phyloP scores from a whole-genome alignment of 441 rosid genomes.

The Flueggea neowawraea region DNA sequence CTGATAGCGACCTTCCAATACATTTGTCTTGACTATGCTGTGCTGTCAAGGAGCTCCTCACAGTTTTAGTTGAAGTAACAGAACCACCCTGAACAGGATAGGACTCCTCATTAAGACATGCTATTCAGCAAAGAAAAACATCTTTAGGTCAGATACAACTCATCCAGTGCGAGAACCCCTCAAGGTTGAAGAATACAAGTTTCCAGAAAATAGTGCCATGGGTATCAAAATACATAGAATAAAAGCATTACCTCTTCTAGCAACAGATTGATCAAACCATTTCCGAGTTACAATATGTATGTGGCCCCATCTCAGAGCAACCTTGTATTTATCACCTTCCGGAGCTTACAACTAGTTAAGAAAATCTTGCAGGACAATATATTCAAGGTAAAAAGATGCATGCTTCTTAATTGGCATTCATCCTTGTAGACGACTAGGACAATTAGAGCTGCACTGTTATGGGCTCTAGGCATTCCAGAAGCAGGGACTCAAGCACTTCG shows the following conservation, averaged over 20 bases:
- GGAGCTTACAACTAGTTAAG: conserved; percentile 76
- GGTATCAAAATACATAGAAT: conserved; percentile 6
- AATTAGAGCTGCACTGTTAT: background rate
- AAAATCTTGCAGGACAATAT: conserved; percentile 19
- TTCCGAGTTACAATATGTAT: conserved; percentile 77
- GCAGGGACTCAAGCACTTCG: background rate
- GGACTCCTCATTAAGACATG: conserved; percentile 88
- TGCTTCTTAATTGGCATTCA: background rate
- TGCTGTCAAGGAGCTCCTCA: conserved; percentile 26
- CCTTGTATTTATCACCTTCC: conserved; percentile 94
- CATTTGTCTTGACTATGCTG: conserved; percentile 58
- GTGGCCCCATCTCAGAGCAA: conserved; percentile 93
- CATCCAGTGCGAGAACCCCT: conserved; percentile 13
- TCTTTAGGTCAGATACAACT: conserved; percentile 30
- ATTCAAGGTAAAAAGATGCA: background rate
- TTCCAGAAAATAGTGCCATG: conserved; percentile 9
- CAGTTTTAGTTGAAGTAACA: conserved; percentile 41
- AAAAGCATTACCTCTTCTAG: conserved; percentile 65
- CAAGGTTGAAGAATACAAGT: conserved; percentile 4
- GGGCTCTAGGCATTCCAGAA: background rate
- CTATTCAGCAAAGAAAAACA: conserved; percentile 45
- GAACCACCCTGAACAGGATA: conserved; percentile 72
- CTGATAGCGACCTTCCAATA: conserved; percentile 36
- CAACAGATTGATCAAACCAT: conserved; percentile 92
- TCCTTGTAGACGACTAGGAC: background rate